Evolutionary conservation across 495 filamentous ascomycete species (phyloP).

Genomic region (Aspergillus diversus): DNA sequence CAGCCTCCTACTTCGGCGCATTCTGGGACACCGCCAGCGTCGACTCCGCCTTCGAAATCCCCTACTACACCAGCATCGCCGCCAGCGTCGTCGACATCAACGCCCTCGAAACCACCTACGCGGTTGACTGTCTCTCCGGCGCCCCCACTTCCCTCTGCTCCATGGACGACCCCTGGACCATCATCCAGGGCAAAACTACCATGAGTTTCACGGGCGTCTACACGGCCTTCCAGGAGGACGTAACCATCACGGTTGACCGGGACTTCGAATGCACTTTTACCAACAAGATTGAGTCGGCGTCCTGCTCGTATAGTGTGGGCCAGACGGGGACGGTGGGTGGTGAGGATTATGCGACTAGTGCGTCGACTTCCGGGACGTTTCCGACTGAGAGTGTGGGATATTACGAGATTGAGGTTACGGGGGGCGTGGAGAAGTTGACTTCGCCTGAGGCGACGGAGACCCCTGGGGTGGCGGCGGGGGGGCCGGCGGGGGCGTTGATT

Average conservation of each 20-base stretch:
- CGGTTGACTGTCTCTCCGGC: not conserved
- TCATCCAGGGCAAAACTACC: constrained; percentile 1
- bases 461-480: constrained; percentile 8
- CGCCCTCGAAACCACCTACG: constrained; percentile 12
- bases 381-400: not conserved
- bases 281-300: not conserved
- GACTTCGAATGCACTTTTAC: constrained; percentile 1
- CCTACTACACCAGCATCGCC: not conserved
- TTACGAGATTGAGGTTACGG: constrained; percentile 4
- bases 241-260: not conserved
- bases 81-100: constrained; percentile 9
- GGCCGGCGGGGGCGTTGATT: constrained; percentile 5
- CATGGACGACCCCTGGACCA: constrained; percentile 8
- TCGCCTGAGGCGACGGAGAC: constrained; percentile 16
- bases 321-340: not conserved
- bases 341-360: too few relatives aligned
- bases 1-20: too few relatives aligned
- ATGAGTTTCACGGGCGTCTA: not conserved
- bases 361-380: not conserved
- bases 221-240: not conserved
- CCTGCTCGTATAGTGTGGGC: not conserved
- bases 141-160: not conserved
- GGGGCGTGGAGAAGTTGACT: constrained; percentile 1
- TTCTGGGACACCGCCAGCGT: too few relatives aligned
- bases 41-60: too few relatives aligned